Conservation (phyloP, 345 rosid genomes). For the Dipteronia dyeriana region DNA sequence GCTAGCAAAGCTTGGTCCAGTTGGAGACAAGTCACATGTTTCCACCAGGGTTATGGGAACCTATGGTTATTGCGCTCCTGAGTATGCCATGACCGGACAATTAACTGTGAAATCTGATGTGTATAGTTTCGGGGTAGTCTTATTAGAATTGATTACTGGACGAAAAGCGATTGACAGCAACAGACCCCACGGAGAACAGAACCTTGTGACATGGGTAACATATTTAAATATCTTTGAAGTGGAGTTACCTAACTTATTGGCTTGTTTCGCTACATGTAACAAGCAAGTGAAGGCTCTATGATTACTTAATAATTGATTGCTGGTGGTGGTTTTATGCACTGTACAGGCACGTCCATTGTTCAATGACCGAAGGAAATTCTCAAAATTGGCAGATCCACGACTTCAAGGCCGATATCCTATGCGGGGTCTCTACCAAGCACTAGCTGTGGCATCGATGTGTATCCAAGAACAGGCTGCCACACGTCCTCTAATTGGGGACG, state of each 20-base stretch:
- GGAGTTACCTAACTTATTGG: not conserved
- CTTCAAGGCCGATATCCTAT: slow-evolving; percentile 82
- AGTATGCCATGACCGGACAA: slow-evolving; percentile 99
- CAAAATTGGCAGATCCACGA: slow-evolving; percentile 78
- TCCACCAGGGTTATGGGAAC: slow-evolving; percentile 99
- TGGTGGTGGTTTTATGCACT: slow-evolving; percentile 18
- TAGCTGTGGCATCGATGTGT: slow-evolving; percentile 98
- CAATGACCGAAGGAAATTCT: slow-evolving; percentile 77
- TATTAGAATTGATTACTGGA: slow-evolving; percentile 93
- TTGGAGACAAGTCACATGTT: slow-evolving; percentile 96
- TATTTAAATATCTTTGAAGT: not conserved
- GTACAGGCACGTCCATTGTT: slow-evolving; percentile 83
- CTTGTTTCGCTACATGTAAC: not conserved
- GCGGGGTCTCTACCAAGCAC: slow-evolving; percentile 91
- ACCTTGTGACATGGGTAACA: slow-evolving; percentile 89
- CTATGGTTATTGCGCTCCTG: slow-evolving; percentile 99
- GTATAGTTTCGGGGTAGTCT: slow-evolving; percentile 93
- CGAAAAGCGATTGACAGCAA: slow-evolving; percentile 87
- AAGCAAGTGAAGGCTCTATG: not conserved
- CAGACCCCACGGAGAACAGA: slow-evolving; percentile 94
- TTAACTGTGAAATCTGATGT: slow-evolving; percentile 94
- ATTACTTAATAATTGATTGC: slow-evolving; percentile 1
- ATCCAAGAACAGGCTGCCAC: slow-evolving; percentile 96
- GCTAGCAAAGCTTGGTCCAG: slow-evolving; percentile 96
- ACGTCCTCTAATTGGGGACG: slow-evolving; percentile 93